Evolutionary conservation across 441 rosid genomes (phyloP).

Genomic region (Corymbia calophylla): DNA sequence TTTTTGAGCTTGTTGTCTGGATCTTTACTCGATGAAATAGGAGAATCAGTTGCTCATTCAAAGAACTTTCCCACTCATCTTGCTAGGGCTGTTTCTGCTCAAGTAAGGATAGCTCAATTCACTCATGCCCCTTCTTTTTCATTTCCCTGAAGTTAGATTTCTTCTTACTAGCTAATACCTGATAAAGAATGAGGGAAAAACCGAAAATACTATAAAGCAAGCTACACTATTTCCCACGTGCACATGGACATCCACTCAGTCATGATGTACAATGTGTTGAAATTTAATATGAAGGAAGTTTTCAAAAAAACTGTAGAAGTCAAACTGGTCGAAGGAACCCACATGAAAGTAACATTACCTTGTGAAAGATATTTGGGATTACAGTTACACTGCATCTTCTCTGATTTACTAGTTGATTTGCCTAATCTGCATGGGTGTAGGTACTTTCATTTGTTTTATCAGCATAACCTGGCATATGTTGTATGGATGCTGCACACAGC

Average conservation of each 20-base stretch:
- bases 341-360: not conserved
- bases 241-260: not conserved
- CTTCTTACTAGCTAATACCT: not conserved
- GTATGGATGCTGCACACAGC: not conserved
- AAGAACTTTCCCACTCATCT: conserved; percentile 72
- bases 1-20: conserved; percentile 85
- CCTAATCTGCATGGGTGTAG: not conserved
- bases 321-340: not conserved
- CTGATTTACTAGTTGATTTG: not conserved
- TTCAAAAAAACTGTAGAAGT: not conserved
- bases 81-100: conserved; percentile 79
- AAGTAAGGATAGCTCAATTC: conserved; percentile 29
- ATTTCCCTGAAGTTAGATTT: not conserved
- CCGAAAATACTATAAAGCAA: not conserved
- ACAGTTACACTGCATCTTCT: not conserved
- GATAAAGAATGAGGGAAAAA: not conserved
- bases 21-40: conserved; percentile 80
- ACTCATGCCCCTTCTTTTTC: not conserved
- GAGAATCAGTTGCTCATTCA: conserved; percentile 65
- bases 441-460: not conserved
- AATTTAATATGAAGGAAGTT: not conserved
- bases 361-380: not conserved
- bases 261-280: not conserved
- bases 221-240: not conserved
- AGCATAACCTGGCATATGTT: not conserved